Evolutionary conservation across 2,329 filamentous ascomycete species (phyloP), one percentile per base, ranked within the genome.

Genomic region (Xylariaceae sp.): DNA sequence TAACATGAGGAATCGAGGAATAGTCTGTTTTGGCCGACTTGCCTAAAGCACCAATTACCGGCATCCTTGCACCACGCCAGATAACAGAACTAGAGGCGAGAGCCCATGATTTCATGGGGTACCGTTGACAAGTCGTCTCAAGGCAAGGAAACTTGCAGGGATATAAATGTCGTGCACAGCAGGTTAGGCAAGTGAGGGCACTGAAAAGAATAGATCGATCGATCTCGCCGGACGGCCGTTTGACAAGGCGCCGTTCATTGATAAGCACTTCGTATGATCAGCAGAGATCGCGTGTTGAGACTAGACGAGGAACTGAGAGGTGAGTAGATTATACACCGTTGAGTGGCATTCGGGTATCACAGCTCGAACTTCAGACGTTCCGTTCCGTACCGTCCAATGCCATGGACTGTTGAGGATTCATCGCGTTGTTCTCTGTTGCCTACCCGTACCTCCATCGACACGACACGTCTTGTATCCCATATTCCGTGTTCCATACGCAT

Each of bases 141-240:
- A n/a, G 11, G 50, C 50, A 39, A 47, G 35, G 3, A 45, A 51
- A 44, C 17, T n/a, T 42, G 49, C 58, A 39, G 45, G 47, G 53
- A n/a, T 35, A 23, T 6, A 18, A 34, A 50, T 44, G 37, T n/a
- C 39, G 59, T 56, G 53, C 30, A n/a, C 50, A 30, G 9, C 51
- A 39, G 37, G 10, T 45, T 45, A 18, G 44, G 11, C 5, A 56
- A 49, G 45, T 44, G n/a, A 50, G 13, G 30, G 17, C 35, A 10
- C n/a, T 8, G 47, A 35, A 51, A 30, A 10, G 39, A 18, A 23
- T 13, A 51, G 48, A 55, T 56, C 50, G 51, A 44, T 49, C 52
- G 39, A 54, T 54, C 53, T 34, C 13, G 45, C 47, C n/a, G 7
- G 30, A 55, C 23, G 55, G 34, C 55, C 37, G 48, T 47, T 53